Conservation (phyloP, 2,329 filamentous ascomycete species). For the Aspergillus versicolor region DNA sequence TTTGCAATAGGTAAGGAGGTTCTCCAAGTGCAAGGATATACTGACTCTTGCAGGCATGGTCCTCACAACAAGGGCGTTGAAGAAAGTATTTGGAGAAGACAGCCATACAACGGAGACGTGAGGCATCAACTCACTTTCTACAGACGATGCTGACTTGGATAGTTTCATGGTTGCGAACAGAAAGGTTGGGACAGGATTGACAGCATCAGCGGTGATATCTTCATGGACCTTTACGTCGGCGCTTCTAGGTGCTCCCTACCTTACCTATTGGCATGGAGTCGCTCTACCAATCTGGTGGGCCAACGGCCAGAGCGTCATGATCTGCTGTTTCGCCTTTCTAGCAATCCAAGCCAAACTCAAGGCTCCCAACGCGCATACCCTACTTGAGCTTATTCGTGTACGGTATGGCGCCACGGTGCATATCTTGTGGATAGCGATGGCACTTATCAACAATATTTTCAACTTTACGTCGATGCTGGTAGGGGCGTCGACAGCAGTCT, state of each 20-base stretch:
- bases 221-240: neutral
- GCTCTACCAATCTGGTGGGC: neutral
- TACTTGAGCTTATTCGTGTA: constrained; percentile 43
- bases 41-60: neutral
- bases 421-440: constrained; percentile 42
- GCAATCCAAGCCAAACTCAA: constrained; percentile 45
- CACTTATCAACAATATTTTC: constrained; percentile 43
- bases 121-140: constrained; percentile 29
- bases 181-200: neutral
- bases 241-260: neutral
- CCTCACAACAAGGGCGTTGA: neutral
- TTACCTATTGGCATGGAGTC: neutral
- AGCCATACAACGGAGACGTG: neutral
- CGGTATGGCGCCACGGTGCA: constrained; percentile 41
- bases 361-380: constrained; percentile 44
- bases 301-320: constrained; percentile 38
- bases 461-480: constrained; percentile 42
- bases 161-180: constrained; percentile 1
- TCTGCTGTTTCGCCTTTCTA: constrained; percentile 43
- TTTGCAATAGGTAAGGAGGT: no score
- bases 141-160: constrained; percentile 19
- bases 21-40: no score
- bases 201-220: constrained; percentile 1
- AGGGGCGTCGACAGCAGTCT: constrained; percentile 40
- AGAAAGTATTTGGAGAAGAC: constrained; percentile 1